Percentiles rank a stretch among this genome's conserved stretches.
Evolutionary conservation across 2,329 filamentous ascomycete species (phyloP).

Genomic region (Stemphylium vesicarium): DNA sequence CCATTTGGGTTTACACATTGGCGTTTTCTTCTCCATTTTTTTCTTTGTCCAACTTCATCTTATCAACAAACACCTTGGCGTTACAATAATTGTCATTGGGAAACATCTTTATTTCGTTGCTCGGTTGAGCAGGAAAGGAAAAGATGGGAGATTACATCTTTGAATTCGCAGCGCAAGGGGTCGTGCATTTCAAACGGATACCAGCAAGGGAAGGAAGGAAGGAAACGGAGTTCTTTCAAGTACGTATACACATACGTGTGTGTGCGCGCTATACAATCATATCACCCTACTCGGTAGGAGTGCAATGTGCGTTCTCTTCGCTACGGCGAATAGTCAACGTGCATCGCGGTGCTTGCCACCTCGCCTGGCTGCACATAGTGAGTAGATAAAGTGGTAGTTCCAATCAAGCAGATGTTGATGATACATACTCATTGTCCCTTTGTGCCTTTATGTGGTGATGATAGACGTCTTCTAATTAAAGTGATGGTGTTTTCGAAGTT

Average conservation of each 20-base stretch:
- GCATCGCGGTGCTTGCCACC: no score
- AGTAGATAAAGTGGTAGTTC: neutral
- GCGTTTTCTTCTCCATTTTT: constrained; percentile 13
- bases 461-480: no score
- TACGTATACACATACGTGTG: constrained; percentile 1
- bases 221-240: neutral
- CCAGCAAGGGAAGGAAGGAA: neutral
- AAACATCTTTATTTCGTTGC: neutral
- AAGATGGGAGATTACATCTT: constrained; percentile 16
- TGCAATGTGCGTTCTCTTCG: neutral
- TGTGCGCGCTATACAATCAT: neutral
- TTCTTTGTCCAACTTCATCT: constrained; percentile 5
- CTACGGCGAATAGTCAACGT: neutral
- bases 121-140: constrained; percentile 6
- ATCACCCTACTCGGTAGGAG: no score
- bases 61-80: constrained; percentile 7
- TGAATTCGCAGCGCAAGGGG: constrained; percentile 4
- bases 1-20: constrained; percentile 15
- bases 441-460: neutral
- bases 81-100: constrained; percentile 4
- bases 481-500: no score
- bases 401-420: neutral
- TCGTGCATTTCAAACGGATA: constrained; percentile 12
- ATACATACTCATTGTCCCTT: neutral
- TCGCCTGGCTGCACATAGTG: no score